Evolutionary conservation across 345 rosid species (phyloP).

Genomic region (Crucihimalaya himalaica): DNA sequence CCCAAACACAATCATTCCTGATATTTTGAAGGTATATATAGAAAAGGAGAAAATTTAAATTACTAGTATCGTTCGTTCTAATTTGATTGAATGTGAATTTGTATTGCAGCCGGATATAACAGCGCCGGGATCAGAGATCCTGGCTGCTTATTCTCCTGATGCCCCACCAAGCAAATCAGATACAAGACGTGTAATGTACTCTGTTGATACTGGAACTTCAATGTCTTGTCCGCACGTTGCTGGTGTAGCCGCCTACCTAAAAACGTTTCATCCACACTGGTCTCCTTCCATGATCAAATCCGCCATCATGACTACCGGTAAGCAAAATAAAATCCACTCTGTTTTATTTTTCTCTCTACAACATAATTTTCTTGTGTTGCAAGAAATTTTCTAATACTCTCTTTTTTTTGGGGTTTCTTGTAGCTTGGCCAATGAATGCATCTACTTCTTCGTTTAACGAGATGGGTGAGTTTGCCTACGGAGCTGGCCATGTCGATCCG

Average conservation of each 20-base stretch:
- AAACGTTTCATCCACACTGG: conserved; percentile 55
- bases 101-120: conserved; percentile 58
- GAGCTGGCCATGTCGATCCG: conserved; percentile 47
- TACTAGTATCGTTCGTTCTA: neutral
- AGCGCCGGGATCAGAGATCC: conserved; percentile 57
- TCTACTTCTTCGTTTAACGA: neutral
- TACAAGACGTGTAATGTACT: conserved; percentile 35
- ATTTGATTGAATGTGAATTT: conserved; percentile 3
- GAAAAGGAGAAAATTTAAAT: neutral
- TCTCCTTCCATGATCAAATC: conserved; percentile 55
- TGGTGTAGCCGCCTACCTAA: conserved; percentile 49
- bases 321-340: neutral
- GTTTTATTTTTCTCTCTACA: neutral
- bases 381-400: neutral
- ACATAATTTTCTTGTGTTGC: conserved; percentile 7
- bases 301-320: conserved; percentile 56
- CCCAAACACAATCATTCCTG: conserved; percentile 49
- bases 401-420: neutral
- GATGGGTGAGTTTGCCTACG: conserved; percentile 36
- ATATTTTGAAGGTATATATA: conserved; percentile 51
- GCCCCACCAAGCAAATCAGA: conserved; percentile 15
- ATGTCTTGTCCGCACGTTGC: conserved; percentile 55
- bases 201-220: conserved; percentile 45
- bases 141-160: conserved; percentile 53
- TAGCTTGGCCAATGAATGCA: conserved; percentile 43